Base-by-base conservation (phyloP, 352 stramenopile genomes). In the Blastocystis sp. region DNA sequence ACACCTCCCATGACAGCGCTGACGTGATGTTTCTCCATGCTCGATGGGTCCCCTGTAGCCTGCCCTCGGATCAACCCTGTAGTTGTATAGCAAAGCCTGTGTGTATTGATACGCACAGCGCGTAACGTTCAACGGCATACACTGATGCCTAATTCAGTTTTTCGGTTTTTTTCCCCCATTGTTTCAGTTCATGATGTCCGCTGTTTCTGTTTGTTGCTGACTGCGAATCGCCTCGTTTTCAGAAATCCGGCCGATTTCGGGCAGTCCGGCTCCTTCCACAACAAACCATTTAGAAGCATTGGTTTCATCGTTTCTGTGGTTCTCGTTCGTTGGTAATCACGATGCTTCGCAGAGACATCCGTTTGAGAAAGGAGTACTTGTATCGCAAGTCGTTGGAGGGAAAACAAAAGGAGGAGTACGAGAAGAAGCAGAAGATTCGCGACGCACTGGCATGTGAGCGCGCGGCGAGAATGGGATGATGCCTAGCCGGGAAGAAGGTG, bases 361-460 rank as follows among this genome's bases (percentile, higher is more conserved):
- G 97, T 90, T 91, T 99, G 40, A 96, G 97, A 64, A 95, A 97
- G 89, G 97, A 99, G 91, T 99, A 99, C 90, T 91, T 99, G 84
- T 99, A 99, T 91, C 93, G 96, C 90, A 99, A 99, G 93, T 94
- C 93, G 7, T 92, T 98, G 23, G 95, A 98, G 88, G 94, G 95
- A 86, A 94, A 96, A 89, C 94, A 98, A 90, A 94, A 94, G 59
- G 92, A 93, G 21, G 91, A 94, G 77, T 98, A 99, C 89, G 96
- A 99, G 90, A 93, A 97, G 91, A 99, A 99, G 92, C 92, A 94
- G 78, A 92, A 96, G 88, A 93, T 99, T 23, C 96, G 97, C 79
- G 93, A 98, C 88, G 96, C 96, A 9, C 88, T 95, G 41, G 91
- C 62, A 79, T 41, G 87, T 89, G 43, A 60, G 64, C 21, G 62